Evolutionary conservation across 2,329 filamentous ascomycete genomes (phyloP).

Genomic region (Ophiostoma himal-ulmi): DNA sequence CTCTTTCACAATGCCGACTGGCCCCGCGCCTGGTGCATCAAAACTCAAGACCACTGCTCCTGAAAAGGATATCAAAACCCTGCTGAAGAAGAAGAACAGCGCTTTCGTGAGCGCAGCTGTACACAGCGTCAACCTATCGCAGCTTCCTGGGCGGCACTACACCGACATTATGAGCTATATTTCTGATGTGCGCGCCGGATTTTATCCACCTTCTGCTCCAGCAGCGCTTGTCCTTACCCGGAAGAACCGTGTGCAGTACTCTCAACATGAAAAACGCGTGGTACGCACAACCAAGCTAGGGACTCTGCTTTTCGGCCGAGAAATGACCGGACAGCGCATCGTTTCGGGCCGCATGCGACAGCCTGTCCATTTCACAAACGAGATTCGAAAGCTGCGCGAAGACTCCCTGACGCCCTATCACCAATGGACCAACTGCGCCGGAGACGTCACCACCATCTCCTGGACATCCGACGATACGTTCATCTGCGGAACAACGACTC

Average conservation of each 20-base stretch:
- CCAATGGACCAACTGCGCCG: slow-evolving; percentile 57
- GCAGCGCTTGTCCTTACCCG: slow-evolving; percentile 31
- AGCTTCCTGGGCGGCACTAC: slow-evolving; percentile 28
- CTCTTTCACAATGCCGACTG: no score
- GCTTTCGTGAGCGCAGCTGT: background rate
- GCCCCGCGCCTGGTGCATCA: background rate
- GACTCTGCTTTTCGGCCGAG: slow-evolving; percentile 44
- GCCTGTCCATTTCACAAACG: slow-evolving; percentile 42
- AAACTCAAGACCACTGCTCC: background rate
- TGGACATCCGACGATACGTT: slow-evolving; percentile 53
- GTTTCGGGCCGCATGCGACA: slow-evolving; percentile 33
- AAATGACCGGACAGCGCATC: slow-evolving; percentile 41
- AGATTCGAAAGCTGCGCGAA: slow-evolving; percentile 43
- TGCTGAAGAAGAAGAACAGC: background rate
- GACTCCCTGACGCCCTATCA: slow-evolving; percentile 46
- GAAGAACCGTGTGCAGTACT: background rate
- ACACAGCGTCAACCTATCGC: background rate
- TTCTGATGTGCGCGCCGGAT: slow-evolving; percentile 31
- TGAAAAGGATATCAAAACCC: background rate
- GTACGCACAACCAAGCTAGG: slow-evolving; percentile 34
- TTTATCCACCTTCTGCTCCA: background rate
- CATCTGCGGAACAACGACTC: slow-evolving; percentile 57
- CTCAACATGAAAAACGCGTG: slow-evolving; percentile 26
- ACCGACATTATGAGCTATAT: slow-evolving; percentile 37
- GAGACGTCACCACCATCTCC: slow-evolving; percentile 53